Evolutionary conservation across 208 protist genomes (phyloP).

Genomic region (Leishmania mexicana): DNA sequence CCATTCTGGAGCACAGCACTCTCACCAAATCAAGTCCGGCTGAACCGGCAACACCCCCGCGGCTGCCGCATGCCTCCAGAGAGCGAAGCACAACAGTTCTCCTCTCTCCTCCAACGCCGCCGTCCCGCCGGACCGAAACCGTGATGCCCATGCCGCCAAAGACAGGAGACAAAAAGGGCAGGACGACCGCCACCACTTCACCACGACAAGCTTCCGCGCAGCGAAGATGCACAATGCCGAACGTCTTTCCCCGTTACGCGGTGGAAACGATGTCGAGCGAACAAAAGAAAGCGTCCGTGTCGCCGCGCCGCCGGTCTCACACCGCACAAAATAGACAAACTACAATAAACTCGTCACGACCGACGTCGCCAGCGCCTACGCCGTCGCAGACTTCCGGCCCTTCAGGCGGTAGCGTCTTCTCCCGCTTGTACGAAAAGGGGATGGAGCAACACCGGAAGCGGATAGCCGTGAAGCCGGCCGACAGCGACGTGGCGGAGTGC

Average conservation of each 20-base stretch:
- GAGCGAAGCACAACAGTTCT: conserved; percentile 11
- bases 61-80: neutral
- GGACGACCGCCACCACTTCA: neutral
- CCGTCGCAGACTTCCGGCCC: neutral
- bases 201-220: neutral
- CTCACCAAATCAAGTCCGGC: neutral
- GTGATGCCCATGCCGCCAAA: neutral
- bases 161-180: too few species aligned
- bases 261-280: conserved; percentile 33
- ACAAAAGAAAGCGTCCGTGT: conserved; percentile 1
- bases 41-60: neutral
- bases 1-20: conserved; percentile 14
- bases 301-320: neutral
- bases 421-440: conserved; percentile 32
- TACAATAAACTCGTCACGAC: neutral
- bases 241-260: conserved; percentile 19
- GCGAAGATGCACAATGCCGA: neutral
- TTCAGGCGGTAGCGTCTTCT: conserved; percentile 11
- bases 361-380: neutral
- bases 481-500: conserved; percentile 7
- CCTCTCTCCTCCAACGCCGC: conserved; percentile 4
- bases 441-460: conserved; percentile 30
- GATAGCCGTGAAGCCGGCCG: neutral
- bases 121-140: neutral
- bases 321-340: neutral